Conservation (phyloP, 2,329 filamentous ascomycete genomes). For the Arthrinium phaeospermum region DNA sequence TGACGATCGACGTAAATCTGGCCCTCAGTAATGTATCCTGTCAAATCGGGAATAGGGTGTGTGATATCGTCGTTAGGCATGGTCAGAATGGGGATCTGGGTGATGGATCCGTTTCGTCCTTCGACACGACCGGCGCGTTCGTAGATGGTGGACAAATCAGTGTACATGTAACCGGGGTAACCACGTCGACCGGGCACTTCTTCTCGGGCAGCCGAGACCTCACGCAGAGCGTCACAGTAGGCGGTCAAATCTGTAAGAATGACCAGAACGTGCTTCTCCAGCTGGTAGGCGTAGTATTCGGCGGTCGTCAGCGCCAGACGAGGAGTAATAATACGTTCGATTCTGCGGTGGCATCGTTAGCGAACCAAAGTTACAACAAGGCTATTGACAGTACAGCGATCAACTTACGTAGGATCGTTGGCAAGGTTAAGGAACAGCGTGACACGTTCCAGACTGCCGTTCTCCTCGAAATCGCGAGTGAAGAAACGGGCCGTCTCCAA, state of each 20-base stretch:
- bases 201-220: conserved; percentile 96
- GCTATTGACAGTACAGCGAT: background rate
- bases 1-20: conserved; percentile 97
- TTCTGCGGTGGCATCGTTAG: conserved; percentile 56
- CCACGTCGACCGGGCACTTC: conserved; percentile 99
- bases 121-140: conserved; percentile 97
- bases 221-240: conserved; percentile 98
- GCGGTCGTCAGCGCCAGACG: conserved; percentile 97
- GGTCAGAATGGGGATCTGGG: conserved; percentile 97
- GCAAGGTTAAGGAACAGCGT: conserved; percentile 99
- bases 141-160: conserved; percentile 99
- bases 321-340: conserved; percentile 99
- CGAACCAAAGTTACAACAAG: background rate
- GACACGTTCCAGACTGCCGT: conserved; percentile 95
- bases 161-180: conserved; percentile 99
- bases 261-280: conserved; percentile 99
- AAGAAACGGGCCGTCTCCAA: conserved; percentile 99
- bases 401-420: conserved; percentile 91
- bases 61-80: conserved; percentile 99
- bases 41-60: conserved; percentile 97
- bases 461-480: conserved; percentile 98
- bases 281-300: conserved; percentile 99
- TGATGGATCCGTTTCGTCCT: conserved; percentile 97
- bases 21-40: conserved; percentile 98
- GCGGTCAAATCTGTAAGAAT: conserved; percentile 98